phyloP scores from a whole-genome alignment of 2,329 filamentous ascomycete genomes.

The Pseudogymnoascus sp. region DNA sequence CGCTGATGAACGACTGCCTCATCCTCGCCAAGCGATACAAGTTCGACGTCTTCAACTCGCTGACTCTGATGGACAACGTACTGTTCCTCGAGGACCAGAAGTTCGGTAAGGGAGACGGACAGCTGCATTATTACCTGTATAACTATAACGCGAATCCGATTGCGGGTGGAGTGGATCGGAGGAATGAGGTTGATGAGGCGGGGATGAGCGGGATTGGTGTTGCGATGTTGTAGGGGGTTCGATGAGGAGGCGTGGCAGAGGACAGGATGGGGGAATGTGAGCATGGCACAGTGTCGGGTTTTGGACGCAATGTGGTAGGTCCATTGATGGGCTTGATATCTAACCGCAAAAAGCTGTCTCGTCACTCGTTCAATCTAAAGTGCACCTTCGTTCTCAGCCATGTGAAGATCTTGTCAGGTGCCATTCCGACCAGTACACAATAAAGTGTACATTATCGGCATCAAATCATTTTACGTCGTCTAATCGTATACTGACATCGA shows the following conservation, averaged over 20 bases:
- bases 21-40: slow-evolving; percentile 75
- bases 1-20: slow-evolving; percentile 74
- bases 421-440: too few relatives aligned
- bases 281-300: background rate
- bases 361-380: background rate
- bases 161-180: slow-evolving; percentile 71
- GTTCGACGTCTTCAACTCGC: slow-evolving; percentile 95
- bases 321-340: background rate
- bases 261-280: background rate
- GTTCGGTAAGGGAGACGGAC: slow-evolving; percentile 89
- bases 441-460: too few relatives aligned
- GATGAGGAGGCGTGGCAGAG: too few relatives aligned
- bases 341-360: background rate
- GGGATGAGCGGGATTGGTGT: slow-evolving; percentile 81
- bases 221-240: slow-evolving; percentile 57
- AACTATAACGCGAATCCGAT: slow-evolving; percentile 91
- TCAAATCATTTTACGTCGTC: too few relatives aligned
- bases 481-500: too few relatives aligned
- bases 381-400: background rate
- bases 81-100: slow-evolving; percentile 91
- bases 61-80: slow-evolving; percentile 88
- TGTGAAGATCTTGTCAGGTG: background rate
- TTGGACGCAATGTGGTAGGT: background rate
- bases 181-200: slow-evolving; percentile 69
- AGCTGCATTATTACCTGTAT: slow-evolving; percentile 94